Evolutionary conservation across 305 asterid genomes (phyloP).

Genomic region (Fraxinus dipetala): DNA sequence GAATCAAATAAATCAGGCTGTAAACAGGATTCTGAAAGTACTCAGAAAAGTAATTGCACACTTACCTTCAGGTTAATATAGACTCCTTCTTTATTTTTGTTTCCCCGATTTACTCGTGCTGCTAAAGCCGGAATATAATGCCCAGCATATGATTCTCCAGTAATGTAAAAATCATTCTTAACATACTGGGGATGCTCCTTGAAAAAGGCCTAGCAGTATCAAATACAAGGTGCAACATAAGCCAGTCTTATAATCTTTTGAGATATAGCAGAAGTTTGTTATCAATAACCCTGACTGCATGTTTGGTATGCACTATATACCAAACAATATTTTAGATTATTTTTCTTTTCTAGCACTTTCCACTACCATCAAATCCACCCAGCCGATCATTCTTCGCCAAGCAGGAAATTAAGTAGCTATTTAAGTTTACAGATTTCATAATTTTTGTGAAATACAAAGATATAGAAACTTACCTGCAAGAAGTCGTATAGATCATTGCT

Average conservation of each 20-base stretch:
- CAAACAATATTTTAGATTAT: not conserved
- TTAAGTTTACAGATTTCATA: not conserved
- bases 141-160: constrained; percentile 36
- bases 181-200: constrained; percentile 22
- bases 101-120: constrained; percentile 23
- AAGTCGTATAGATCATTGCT: constrained; percentile 40
- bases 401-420: not conserved
- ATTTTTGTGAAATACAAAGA: not conserved
- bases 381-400: not conserved
- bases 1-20: not conserved
- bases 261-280: not conserved
- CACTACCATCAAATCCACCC: not conserved
- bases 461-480: constrained; percentile 30
- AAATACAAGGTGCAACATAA: not conserved
- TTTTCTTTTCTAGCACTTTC: not conserved
- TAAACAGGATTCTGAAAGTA: not conserved
- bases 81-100: constrained; percentile 26
- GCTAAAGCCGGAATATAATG: constrained; percentile 33
- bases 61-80: constrained; percentile 25
- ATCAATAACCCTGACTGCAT: not conserved
- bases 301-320: not conserved
- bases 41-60: not conserved
- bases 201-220: constrained; percentile 22
- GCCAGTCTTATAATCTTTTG: not conserved
- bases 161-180: constrained; percentile 28